Evolutionary conservation across 2,329 filamentous ascomycete species (phyloP).

Genomic region (Cordyceps tenuipes): DNA sequence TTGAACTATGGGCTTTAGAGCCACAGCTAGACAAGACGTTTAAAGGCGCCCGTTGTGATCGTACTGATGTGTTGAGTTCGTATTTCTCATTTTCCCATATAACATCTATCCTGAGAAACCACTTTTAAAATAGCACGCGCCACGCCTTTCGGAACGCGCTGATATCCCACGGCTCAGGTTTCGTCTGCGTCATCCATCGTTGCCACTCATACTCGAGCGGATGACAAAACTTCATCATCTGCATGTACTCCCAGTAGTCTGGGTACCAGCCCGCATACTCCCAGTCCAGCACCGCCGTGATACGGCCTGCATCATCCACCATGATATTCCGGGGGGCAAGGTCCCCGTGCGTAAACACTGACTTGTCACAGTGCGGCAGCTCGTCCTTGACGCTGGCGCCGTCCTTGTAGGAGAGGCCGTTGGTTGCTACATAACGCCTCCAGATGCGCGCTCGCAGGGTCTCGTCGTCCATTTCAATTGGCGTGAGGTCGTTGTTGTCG

Average conservation of each 20-base stretch:
- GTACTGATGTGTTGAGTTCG: too few relatives aligned
- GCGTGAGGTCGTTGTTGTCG: conserved; percentile 7
- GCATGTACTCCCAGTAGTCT: conserved; percentile 9
- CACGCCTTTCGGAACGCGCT: conserved; percentile 4
- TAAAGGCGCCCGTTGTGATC: too few relatives aligned
- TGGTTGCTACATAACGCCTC: conserved; percentile 8
- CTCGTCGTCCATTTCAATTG: conserved; percentile 11
- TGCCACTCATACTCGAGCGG: conserved; percentile 11
- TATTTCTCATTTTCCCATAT: too few relatives aligned
- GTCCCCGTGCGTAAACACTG: conserved; percentile 17
- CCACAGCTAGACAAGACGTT: too few relatives aligned
- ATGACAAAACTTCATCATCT: conserved; percentile 14
- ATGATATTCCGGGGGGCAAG: conserved; percentile 16
- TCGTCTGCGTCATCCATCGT: conserved; percentile 12
- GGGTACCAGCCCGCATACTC: conserved; percentile 14
- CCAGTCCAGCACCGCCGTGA: conserved; percentile 15
- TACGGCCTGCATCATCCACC: conserved; percentile 13
- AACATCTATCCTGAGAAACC: too few relatives aligned
- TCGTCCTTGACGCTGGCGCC: conserved; percentile 2
- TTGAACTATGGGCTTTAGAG: too few relatives aligned
- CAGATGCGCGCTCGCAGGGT: conserved; percentile 13
- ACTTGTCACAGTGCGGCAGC: conserved; percentile 3
- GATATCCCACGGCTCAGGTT: conserved; percentile 13
- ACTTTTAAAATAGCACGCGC: conserved; percentile 4
- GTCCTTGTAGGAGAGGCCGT: conserved; percentile 14